Evolutionary conservation across 768 basidiomycete genomes (phyloP).

Genomic region (Leccinum longicurvipes): DNA sequence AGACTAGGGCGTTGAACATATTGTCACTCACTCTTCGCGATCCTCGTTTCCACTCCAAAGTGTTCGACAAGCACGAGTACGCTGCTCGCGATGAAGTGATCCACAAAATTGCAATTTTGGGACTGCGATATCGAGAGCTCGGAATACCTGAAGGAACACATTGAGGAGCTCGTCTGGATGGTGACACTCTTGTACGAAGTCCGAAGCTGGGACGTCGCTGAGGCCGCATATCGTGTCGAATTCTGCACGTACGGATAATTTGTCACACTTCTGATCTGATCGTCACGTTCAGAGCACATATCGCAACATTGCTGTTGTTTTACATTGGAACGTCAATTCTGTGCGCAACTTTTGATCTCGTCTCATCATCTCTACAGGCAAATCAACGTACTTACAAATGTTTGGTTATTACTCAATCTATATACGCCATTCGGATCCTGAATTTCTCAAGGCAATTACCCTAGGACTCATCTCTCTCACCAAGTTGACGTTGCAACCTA

Average conservation of each 20-base stretch:
- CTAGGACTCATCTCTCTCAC: too few relatives aligned
- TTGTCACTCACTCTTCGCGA: constrained; percentile 55
- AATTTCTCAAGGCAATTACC: too few relatives aligned
- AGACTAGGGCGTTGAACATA: constrained; percentile 44
- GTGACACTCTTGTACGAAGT: constrained; percentile 57
- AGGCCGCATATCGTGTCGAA: constrained; percentile 51
- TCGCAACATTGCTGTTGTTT: constrained; percentile 67
- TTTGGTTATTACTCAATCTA: too few relatives aligned
- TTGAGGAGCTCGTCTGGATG: constrained; percentile 63
- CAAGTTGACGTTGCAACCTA: too few relatives aligned
- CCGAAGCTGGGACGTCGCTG: constrained; percentile 44
- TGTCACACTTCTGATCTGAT: constrained; percentile 1
- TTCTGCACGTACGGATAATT: constrained; percentile 55
- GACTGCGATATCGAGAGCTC: constrained; percentile 35
- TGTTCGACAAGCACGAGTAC: constrained; percentile 34
- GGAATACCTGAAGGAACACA: constrained; percentile 44
- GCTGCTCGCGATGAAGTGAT: constrained; percentile 40
- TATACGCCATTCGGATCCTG: too few relatives aligned
- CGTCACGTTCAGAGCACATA: constrained; percentile 51
- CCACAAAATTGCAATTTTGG: constrained; percentile 46
- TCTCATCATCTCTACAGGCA: too few relatives aligned
- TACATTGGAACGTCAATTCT: too few relatives aligned
- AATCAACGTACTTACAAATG: too few relatives aligned
- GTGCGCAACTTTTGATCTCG: too few relatives aligned
- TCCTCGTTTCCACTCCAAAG: constrained; percentile 30